Evolutionary conservation across 257 asterid genomes (phyloP).

Genomic region (Scutellaria baicalensis): DNA sequence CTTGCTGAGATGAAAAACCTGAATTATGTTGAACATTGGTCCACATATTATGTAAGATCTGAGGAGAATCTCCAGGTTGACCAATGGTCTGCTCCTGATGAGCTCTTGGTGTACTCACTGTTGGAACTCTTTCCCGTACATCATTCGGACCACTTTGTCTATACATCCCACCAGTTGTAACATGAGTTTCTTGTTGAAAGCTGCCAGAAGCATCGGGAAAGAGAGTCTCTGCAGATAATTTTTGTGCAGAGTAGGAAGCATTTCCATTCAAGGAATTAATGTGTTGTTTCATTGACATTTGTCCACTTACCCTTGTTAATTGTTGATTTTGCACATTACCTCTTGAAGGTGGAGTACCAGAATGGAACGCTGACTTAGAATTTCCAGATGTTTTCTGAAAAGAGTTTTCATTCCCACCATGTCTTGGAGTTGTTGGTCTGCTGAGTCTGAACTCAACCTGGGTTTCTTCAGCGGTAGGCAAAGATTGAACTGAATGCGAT

Average conservation of each 20-base stretch:
- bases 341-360: constrained; percentile 41
- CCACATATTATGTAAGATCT: constrained; percentile 34
- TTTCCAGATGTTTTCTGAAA: constrained; percentile 34
- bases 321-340: constrained; percentile 48
- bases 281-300: constrained; percentile 29
- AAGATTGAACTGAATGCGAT: constrained; percentile 35
- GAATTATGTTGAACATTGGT: constrained; percentile 32
- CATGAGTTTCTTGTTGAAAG: constrained; percentile 21
- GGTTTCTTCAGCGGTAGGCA: constrained; percentile 35
- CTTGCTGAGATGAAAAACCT: constrained; percentile 32
- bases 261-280: constrained; percentile 25
- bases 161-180: constrained; percentile 22
- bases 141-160: constrained; percentile 27
- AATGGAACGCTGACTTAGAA: constrained; percentile 30
- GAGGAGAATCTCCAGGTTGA: constrained; percentile 25
- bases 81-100: constrained; percentile 26
- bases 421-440: constrained; percentile 35
- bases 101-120: constrained; percentile 28
- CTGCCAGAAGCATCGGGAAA: constrained; percentile 35
- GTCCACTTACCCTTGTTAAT: constrained; percentile 35
- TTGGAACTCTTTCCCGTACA: constrained; percentile 32
- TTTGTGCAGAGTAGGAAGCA: constrained; percentile 31
- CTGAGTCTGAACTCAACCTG: constrained; percentile 29
- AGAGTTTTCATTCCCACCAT: constrained; percentile 28
- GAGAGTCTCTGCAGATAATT: constrained; percentile 33